These are phyloP conservation scores for Plasmodium berghei DNA, from an alignment of 169 alveolate genomes.

Conservation along the genomic window DNA sequence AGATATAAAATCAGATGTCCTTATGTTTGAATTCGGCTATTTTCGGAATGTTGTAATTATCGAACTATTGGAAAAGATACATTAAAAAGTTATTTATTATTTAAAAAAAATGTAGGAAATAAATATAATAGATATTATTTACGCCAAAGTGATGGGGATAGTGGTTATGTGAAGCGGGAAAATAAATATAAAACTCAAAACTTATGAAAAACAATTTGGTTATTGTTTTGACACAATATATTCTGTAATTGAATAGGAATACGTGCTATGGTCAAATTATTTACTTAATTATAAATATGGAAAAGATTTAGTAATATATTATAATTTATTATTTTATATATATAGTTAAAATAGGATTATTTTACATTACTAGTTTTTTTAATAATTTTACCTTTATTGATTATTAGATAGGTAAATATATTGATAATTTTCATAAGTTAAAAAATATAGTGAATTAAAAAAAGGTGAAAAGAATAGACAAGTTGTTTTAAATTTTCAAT, in stretches of 20 bases:
- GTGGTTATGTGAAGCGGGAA: neutral
- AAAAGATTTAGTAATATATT: conserved; percentile 25
- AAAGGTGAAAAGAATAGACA: conserved; percentile 6
- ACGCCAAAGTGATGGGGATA: conserved; percentile 8
- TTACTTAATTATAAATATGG: conserved; percentile 70
- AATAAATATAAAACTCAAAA: neutral
- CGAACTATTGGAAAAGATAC: conserved; percentile 61
- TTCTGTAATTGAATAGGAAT: conserved; percentile 52
- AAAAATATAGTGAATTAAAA: conserved; percentile 40
- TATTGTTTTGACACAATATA: conserved; percentile 55
- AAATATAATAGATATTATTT: conserved; percentile 43
- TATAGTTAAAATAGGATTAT: neutral
- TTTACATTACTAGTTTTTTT: conserved; percentile 4
- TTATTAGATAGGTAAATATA: conserved; percentile 26
- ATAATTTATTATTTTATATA: conserved; percentile 33
- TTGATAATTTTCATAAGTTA: conserved; percentile 38
- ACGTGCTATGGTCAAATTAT: conserved; percentile 72
- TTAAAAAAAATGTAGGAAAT: conserved; percentile 25
- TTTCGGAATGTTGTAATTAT: conserved; percentile 27
- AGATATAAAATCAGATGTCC: conserved; percentile 41
- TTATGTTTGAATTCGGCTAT: conserved; percentile 32
- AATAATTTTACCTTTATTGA: conserved; percentile 1
- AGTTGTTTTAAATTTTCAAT: conserved; percentile 20
- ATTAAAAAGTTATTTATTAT: conserved; percentile 41
- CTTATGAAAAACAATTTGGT: conserved; percentile 70